Percentiles rank a stretch among this genome's conserved stretches.
These are phyloP conservation scores for Oxalis stricta DNA, from an alignment of 441 rosid genomes.

Conservation along the genomic window DNA sequence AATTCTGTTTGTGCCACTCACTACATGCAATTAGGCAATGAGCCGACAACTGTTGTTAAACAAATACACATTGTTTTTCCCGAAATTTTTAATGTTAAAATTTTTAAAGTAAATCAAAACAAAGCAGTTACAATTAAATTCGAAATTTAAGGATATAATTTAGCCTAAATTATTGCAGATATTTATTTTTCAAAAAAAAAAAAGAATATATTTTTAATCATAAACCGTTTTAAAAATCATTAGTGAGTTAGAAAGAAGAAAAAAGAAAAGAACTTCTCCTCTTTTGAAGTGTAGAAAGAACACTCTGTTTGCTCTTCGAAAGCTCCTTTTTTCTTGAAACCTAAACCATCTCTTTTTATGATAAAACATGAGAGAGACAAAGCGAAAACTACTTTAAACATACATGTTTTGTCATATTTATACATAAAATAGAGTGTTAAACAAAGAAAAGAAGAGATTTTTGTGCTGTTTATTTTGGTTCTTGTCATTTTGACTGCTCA, in stretches of 20 bases:
- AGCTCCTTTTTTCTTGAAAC: constrained; percentile 1
- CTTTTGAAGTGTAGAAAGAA: background rate
- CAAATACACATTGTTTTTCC: no score
- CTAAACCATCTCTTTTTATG: background rate
- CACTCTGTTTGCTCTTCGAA: constrained; percentile 6
- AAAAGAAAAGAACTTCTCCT: background rate
- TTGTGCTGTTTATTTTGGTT: constrained; percentile 8
- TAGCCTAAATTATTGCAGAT: constrained; percentile 13
- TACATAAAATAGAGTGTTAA: background rate
- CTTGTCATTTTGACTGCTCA: background rate
- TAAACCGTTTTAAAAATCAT: background rate
- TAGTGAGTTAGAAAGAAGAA: background rate
- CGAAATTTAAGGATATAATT: constrained; percentile 20
- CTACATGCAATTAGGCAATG: no score
- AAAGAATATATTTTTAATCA: background rate
- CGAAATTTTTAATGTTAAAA: no score
- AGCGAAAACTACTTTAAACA: background rate
- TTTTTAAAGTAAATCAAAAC: no score
- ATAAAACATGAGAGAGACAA: constrained; percentile 1
- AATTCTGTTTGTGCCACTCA: no score
- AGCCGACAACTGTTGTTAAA: no score
- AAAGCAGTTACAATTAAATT: constrained; percentile 15
- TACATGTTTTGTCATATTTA: background rate
- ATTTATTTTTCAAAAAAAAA: background rate
- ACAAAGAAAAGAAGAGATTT: background rate